Base-by-base conservation (phyloP, 75 land plant species). In the Gnetum montanum region DNA sequence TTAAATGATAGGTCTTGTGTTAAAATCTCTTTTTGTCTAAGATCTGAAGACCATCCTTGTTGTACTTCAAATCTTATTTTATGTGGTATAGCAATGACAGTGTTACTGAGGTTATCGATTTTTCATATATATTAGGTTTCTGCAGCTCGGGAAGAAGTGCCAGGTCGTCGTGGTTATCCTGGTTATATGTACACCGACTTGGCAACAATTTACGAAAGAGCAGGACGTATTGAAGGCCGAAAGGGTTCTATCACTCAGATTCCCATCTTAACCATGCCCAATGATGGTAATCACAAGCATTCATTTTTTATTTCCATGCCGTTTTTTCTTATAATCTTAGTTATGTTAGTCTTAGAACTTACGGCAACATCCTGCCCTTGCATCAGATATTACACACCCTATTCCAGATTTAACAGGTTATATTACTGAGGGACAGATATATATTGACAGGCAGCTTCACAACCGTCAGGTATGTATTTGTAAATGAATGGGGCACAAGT, bases 81-180 rank as follows among this genome's bases (percentile, higher is more conserved):
- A 0, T 15, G 27, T n/a, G n/a, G n/a, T n/a, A n/a, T n/a, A n/a
- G n/a, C n/a, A n/a, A n/a, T n/a, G n/a, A n/a, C n/a, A n/a, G n/a
- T n/a, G n/a, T n/a, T n/a, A n/a, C n/a, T n/a, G n/a, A n/a, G n/a
- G n/a, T n/a, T n/a, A n/a, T n/a, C n/a, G n/a, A n/a, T n/a, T n/a
- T n/a, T n/a, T n/a, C n/a, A n/a, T n/a, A n/a, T 24, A 43, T 52
- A 4, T 11, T 66, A 94, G 98, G 98, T 94, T 2, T 94, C 96
- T 77, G 98, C 98, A 57, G 96, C 98, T 35, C 75, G 98, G 44
- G 98, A 94, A 47, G 98, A 94, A 67, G 98, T 94, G 37, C 98
- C 96, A 46, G 98, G 98, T 45, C 84, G 98, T 20, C 96, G 98
- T 76, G 98, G 98, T 22, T 94, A 94, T 73, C 96, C 98, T 66